Percentiles rank a stretch among this genome's conserved stretches.
Conservation (phyloP, 2,329 filamentous ascomycete genomes). For the Scortechinia acanthostroma region DNA sequence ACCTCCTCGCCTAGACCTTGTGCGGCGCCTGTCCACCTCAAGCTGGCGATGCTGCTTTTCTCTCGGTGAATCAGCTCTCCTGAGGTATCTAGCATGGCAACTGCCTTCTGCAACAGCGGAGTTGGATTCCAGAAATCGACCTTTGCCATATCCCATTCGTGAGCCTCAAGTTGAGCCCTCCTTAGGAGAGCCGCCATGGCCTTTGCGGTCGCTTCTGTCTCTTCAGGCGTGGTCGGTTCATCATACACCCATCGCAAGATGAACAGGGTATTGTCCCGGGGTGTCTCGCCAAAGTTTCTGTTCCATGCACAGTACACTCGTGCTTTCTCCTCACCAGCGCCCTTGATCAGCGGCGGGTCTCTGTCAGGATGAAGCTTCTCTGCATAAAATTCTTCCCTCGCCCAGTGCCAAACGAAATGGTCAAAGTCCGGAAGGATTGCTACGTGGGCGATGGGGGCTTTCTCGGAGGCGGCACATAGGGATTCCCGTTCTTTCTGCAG, state of each 20-base stretch:
- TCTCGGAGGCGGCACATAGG: slow-evolving; percentile 29
- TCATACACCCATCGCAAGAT: slow-evolving; percentile 66
- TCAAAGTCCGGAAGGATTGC: slow-evolving; percentile 64
- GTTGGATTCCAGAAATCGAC: slow-evolving; percentile 82
- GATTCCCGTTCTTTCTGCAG: slow-evolving; percentile 49
- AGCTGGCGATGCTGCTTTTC: slow-evolving; percentile 59
- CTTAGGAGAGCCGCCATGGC: slow-evolving; percentile 56
- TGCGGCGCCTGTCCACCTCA: slow-evolving; percentile 62
- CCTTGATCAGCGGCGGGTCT: slow-evolving; percentile 48
- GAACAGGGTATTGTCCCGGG: slow-evolving; percentile 60
- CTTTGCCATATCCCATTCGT: slow-evolving; percentile 60
- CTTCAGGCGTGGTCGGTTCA: slow-evolving; percentile 26
- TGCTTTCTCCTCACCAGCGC: slow-evolving; percentile 42
- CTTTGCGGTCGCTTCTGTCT: slow-evolving; percentile 32
- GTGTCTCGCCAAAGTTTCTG: slow-evolving; percentile 51
- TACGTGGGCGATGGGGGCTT: slow-evolving; percentile 35
- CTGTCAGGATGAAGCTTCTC: slow-evolving; percentile 41
- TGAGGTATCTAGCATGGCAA: slow-evolving; percentile 34
- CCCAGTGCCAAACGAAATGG: slow-evolving; percentile 70
- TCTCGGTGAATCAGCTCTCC: slow-evolving; percentile 43
- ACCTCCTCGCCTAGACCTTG: slow-evolving; percentile 38
- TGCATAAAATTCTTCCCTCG: slow-evolving; percentile 73
- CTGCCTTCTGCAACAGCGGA: slow-evolving; percentile 32
- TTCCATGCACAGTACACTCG: slow-evolving; percentile 73
- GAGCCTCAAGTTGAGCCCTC: slow-evolving; percentile 64